Evolutionary conservation across 331 rosid species (phyloP).

Genomic region (Arachis monticola): DNA sequence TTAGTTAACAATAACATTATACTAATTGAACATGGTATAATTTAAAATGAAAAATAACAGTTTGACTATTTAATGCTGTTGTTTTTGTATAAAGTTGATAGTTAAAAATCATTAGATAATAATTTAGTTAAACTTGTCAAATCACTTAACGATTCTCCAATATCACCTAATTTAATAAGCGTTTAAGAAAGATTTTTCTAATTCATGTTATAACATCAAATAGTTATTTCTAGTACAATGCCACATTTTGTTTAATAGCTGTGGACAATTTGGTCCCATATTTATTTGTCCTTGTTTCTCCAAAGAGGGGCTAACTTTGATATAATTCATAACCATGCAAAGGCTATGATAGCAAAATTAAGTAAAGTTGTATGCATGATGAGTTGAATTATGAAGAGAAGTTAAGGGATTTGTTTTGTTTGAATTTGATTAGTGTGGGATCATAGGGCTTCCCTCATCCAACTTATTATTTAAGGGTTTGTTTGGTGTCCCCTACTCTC

Average conservation of each 20-base stretch:
- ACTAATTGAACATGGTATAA: no score
- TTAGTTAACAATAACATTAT: no score
- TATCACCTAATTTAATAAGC: no score
- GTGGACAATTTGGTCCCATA: constrained; percentile 37
- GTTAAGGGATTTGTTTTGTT: constrained; percentile 27
- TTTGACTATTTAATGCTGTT: no score
- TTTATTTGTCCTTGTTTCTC: constrained; percentile 28
- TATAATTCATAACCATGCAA: constrained; percentile 26
- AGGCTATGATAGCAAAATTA: constrained; percentile 26
- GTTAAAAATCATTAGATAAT: no score
- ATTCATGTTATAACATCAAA: no score
- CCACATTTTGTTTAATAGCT: constrained; percentile 28
- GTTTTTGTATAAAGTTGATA: no score
- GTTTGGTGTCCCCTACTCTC: constrained; percentile 18
- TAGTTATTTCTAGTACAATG: constrained; percentile 1
- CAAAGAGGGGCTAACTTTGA: constrained; percentile 8
- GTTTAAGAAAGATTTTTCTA: no score
- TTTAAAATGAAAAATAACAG: no score
- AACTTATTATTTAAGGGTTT: constrained; percentile 19
- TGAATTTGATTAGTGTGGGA: constrained; percentile 10
- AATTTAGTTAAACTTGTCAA: no score
- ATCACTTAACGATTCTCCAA: no score
- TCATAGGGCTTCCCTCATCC: constrained; percentile 32
- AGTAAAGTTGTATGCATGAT: constrained; percentile 32
- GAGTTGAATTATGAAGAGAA: constrained; percentile 30